These are phyloP conservation scores for Sphaerobolus stellatus DNA, from an alignment of 1,284 basidiomycete genomes.

Conservation along the genomic window DNA sequence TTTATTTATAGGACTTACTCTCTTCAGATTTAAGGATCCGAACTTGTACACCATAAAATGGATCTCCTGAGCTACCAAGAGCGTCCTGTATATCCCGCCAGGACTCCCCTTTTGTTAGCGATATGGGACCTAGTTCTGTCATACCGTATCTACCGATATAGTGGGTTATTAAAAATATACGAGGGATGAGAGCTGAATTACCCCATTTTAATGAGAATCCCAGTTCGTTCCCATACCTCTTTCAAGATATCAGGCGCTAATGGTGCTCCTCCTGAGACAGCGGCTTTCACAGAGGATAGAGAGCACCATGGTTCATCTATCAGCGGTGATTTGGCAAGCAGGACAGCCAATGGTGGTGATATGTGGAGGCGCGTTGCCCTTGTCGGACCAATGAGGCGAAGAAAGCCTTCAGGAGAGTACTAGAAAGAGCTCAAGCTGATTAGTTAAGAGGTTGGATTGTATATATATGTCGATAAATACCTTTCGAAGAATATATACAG, in stretches of 20 bases:
- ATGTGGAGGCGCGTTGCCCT: constrained; percentile 36
- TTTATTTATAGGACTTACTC: background rate
- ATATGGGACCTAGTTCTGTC: constrained; percentile 3
- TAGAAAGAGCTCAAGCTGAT: constrained; percentile 34
- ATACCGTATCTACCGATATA: constrained; percentile 5
- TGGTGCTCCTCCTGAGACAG: constrained; percentile 37
- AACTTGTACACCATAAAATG: constrained; percentile 23
- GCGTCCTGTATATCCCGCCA: constrained; percentile 24
- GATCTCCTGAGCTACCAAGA: constrained; percentile 24
- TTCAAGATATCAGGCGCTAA: constrained; percentile 31
- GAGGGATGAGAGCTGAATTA: background rate
- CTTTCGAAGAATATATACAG: constrained; percentile 31
- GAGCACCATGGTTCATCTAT: constrained; percentile 22
- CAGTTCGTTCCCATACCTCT: constrained; percentile 32
- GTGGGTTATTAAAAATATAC: background rate
- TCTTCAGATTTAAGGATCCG: constrained; percentile 20
- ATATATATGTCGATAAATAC: background rate
- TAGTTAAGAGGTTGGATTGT: background rate
- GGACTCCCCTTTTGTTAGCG: constrained; percentile 7
- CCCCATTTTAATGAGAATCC: constrained; percentile 32
- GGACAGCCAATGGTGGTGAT: constrained; percentile 37
- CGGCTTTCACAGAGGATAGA: constrained; percentile 30
- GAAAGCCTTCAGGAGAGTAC: constrained; percentile 29
- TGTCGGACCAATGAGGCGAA: constrained; percentile 29
- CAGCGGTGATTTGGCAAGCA: constrained; percentile 32